Conservation (phyloP, 169 alveolate genomes). For the Eimeria sp. region DNA sequence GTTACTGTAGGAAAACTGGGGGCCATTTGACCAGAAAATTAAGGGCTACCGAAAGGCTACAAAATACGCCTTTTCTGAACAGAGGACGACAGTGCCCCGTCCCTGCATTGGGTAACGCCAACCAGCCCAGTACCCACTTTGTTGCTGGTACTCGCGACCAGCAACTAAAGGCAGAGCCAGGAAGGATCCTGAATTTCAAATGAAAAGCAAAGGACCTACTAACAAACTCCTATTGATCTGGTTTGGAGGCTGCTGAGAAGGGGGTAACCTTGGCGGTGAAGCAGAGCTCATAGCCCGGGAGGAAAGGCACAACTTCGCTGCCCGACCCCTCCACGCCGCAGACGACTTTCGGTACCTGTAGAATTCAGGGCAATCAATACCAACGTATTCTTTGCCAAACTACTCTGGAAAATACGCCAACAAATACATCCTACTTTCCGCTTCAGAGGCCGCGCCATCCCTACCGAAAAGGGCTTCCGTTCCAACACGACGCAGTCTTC, state of each 20-base stretch:
- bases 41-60: no score
- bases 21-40: no score
- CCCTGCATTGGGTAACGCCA: no score
- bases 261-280: slow-evolving; percentile 20
- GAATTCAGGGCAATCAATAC: not conserved
- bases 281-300: slow-evolving; percentile 36
- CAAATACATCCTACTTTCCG: not conserved
- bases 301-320: slow-evolving; percentile 68
- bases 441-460: not conserved
- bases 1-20: no score
- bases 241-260: not conserved
- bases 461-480: slow-evolving; percentile 46
- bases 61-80: no score
- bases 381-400: not conserved
- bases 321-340: not conserved
- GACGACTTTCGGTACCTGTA: slow-evolving; percentile 59
- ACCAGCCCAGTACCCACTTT: no score
- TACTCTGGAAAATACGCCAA: not conserved
- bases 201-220: not conserved
- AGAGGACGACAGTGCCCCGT: not conserved
- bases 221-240: not conserved
- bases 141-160: not conserved
- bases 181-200: not conserved
- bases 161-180: not conserved
- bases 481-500: slow-evolving; percentile 69